Evolutionary conservation across 176 grass and related monocot species (phyloP).

Genomic region (Alopecurus myosuroides): DNA sequence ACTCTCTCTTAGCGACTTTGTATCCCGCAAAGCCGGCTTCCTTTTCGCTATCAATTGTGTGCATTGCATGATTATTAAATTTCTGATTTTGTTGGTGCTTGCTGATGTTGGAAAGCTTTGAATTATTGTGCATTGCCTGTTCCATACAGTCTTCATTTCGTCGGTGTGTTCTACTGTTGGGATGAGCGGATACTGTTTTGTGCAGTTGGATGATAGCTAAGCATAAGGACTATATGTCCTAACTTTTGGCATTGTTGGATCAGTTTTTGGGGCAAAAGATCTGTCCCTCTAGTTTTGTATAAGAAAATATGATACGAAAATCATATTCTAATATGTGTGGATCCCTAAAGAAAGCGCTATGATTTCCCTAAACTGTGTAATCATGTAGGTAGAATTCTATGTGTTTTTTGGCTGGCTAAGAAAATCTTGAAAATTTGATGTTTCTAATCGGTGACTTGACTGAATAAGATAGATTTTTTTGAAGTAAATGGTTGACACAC

Average conservation of each 20-base stretch:
- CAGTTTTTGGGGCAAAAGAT: neutral
- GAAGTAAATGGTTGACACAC: neutral
- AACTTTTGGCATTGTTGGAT: neutral
- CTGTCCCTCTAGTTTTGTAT: neutral
- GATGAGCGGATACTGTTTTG: slow-evolving; percentile 14
- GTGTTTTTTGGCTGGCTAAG: neutral
- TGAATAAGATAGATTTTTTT: neutral
- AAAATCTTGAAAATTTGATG: neutral
- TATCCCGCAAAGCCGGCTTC: neutral
- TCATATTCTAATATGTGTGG: neutral
- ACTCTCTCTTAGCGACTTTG: neutral
- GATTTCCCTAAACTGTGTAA: neutral
- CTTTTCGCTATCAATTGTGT: neutral
- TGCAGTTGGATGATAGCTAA: neutral
- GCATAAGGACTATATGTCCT: neutral
- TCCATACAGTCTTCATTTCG: neutral
- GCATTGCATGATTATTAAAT: slow-evolving; percentile 18
- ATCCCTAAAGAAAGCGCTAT: neutral
- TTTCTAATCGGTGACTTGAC: neutral
- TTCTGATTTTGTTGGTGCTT: slow-evolving; percentile 1
- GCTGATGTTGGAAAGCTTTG: neutral
- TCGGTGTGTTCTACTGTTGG: slow-evolving; percentile 11
- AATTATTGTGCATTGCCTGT: slow-evolving; percentile 20
- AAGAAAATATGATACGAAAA: neutral
- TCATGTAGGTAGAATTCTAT: neutral